These are phyloP conservation scores for Colletotrichum paranaense DNA, from an alignment of 2,329 filamentous ascomycete genomes.

Conservation along the genomic window DNA sequence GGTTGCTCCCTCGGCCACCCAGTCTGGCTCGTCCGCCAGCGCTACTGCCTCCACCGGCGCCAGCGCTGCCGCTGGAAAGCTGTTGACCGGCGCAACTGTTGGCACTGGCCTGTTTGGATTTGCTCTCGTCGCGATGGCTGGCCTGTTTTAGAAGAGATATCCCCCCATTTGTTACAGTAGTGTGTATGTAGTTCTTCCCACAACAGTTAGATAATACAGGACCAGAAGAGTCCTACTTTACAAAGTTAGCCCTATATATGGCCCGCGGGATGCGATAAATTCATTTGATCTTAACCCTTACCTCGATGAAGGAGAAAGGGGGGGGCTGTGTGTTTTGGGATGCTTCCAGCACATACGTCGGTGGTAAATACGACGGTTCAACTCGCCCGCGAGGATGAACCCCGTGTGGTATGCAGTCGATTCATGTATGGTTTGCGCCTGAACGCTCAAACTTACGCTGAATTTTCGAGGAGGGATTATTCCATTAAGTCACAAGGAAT, in stretches of 20 bases:
- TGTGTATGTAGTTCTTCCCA: background rate
- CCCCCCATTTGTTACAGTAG: background rate
- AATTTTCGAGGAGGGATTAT: background rate
- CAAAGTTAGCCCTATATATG: background rate
- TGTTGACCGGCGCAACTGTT: background rate
- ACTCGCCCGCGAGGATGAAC: background rate
- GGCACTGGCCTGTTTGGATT: conserved; percentile 24
- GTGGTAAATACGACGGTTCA: background rate
- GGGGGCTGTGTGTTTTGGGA: background rate
- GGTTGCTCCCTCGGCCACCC: conserved; percentile 9
- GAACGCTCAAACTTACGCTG: background rate
- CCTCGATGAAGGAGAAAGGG: no score
- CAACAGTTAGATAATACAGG: background rate
- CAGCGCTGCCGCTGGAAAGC: background rate
- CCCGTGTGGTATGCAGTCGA: background rate
- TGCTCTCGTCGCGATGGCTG: conserved; percentile 19
- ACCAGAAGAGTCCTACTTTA: background rate
- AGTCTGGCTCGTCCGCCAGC: conserved; percentile 24
- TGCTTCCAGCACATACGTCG: background rate
- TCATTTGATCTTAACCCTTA: background rate
- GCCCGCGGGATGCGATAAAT: background rate
- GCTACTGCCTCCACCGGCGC: conserved; percentile 6
- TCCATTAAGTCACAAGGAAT: background rate
- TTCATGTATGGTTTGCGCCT: no score
- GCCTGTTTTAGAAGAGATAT: conserved; percentile 18